A percentile compares a stretch with the other conserved stretches of the same genome.
These are phyloP conservation scores for Edaphochlamys debaryana DNA, from an alignment of 139 green algal genomes.

Conservation along the genomic window DNA sequence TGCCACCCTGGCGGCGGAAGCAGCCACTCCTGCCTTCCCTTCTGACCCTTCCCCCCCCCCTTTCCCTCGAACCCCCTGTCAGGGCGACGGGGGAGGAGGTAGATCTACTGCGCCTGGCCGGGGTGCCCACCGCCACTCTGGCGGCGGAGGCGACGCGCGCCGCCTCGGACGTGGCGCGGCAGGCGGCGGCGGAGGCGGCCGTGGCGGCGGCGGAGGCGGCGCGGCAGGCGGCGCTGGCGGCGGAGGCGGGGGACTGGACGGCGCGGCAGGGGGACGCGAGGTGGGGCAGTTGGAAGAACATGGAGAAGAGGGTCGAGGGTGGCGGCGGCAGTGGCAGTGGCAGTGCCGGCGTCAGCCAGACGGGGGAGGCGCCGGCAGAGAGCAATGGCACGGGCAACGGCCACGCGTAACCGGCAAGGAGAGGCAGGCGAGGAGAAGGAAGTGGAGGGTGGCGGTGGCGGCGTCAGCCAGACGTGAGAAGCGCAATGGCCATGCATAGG, in stretches of 20 bases:
- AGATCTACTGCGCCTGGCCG: not conserved
- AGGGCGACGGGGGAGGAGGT: slow-evolving; percentile 14
- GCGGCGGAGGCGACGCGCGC: too few relatives aligned
- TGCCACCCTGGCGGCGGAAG: not conserved
- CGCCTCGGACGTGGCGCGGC: not conserved
- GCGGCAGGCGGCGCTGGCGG: not conserved
- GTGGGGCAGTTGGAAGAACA: not conserved
- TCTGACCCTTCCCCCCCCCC: too few relatives aligned
- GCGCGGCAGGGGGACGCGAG: not conserved
- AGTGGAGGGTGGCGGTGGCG: too few relatives aligned
- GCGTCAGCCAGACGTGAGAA: too few relatives aligned
- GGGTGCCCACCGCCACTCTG: not conserved
- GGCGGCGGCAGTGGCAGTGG: not conserved
- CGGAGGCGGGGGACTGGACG: not conserved
- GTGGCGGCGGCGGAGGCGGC: not conserved
- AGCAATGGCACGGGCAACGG: too few relatives aligned
- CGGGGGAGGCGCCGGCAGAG: too few relatives aligned
- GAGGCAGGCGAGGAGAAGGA: too few relatives aligned
- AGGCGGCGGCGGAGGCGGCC: not conserved
- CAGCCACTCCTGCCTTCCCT: too few relatives aligned
- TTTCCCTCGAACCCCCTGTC: not conserved
- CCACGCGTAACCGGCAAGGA: too few relatives aligned
- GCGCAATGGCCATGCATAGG: too few relatives aligned
- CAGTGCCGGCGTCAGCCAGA: not conserved
- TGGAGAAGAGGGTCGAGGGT: too few relatives aligned